A percentile compares a stretch with the other conserved stretches of the same genome.
These are phyloP conservation scores for bread wheat (Triticum aestivum) DNA, from an alignment of 176 grass and related monocot genomes.

Conservation along the genomic window DNA sequence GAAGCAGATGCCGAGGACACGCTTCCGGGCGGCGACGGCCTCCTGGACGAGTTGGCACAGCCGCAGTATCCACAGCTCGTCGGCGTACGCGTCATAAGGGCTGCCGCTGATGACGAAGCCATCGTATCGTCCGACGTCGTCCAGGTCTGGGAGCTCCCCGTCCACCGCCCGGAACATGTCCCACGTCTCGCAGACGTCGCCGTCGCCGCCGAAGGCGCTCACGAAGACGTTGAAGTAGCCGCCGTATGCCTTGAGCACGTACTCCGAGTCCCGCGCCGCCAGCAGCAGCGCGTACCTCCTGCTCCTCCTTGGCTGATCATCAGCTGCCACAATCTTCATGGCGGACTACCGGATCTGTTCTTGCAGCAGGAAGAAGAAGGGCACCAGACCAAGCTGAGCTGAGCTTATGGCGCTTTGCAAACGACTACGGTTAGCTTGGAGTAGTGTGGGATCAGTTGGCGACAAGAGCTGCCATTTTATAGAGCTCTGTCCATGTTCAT, in stretches of 20 bases:
- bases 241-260: conserved; percentile 67
- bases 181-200: conserved; percentile 54
- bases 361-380: not conserved
- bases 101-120: conserved; percentile 95
- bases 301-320: not conserved
- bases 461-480: conserved; percentile 21
- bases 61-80: conserved; percentile 67
- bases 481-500: not conserved
- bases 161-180: conserved; percentile 79
- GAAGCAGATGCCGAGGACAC: conserved; percentile 87
- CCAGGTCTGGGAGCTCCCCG: conserved; percentile 54
- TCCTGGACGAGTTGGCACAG: conserved; percentile 64
- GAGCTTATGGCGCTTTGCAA: not conserved
- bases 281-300: conserved; percentile 70
- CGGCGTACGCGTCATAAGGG: conserved; percentile 63
- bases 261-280: conserved; percentile 84
- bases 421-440: not conserved
- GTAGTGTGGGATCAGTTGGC: not conserved
- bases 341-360: not conserved
- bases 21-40: conserved; percentile 45
- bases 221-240: conserved; percentile 89
- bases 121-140: conserved; percentile 44
- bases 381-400: not conserved
- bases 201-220: conserved; percentile 34
- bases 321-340: conserved; percentile 39